Evolutionary conservation across 1,139 yeast genomes (phyloP).

Genomic region (Trichomonascaceae sp.): DNA sequence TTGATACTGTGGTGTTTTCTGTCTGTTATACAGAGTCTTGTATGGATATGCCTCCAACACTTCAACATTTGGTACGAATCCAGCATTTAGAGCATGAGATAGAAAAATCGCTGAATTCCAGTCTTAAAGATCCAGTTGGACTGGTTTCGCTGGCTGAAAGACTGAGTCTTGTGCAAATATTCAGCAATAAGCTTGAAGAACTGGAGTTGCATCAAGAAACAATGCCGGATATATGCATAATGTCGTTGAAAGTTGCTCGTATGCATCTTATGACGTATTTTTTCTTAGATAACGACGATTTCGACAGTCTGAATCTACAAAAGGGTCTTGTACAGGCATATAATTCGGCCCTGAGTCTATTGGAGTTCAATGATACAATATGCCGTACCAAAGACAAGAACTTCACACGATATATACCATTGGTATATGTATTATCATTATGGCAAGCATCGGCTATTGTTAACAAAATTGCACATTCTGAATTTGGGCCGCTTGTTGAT

Average conservation of each 20-base stretch:
- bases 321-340: constrained; percentile 72
- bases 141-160: constrained; percentile 60
- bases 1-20: constrained; percentile 65
- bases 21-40: constrained; percentile 41
- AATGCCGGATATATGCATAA: constrained; percentile 36
- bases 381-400: constrained; percentile 48
- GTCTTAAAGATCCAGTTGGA: constrained; percentile 62
- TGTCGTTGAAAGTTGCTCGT: constrained; percentile 65
- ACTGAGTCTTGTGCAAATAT: constrained; percentile 63
- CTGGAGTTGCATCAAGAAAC: constrained; percentile 46
- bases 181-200: constrained; percentile 67
- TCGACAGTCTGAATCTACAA: constrained; percentile 57
- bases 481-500: constrained; percentile 61
- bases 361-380: constrained; percentile 61
- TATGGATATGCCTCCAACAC: constrained; percentile 50
- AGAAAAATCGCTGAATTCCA: constrained; percentile 68
- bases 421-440: constrained; percentile 67
- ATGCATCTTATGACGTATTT: constrained; percentile 76
- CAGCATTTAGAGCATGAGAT: constrained; percentile 84
- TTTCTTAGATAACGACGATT: constrained; percentile 53
- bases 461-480: constrained; percentile 70
- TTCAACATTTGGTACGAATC: constrained; percentile 71
- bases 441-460: constrained; percentile 93
- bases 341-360: constrained; percentile 67
- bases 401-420: constrained; percentile 75